Percentiles rank a stretch among this genome's conserved stretches.
phyloP scores from a whole-genome alignment of 345 rosid species.

The Euphorbia lathyris region DNA sequence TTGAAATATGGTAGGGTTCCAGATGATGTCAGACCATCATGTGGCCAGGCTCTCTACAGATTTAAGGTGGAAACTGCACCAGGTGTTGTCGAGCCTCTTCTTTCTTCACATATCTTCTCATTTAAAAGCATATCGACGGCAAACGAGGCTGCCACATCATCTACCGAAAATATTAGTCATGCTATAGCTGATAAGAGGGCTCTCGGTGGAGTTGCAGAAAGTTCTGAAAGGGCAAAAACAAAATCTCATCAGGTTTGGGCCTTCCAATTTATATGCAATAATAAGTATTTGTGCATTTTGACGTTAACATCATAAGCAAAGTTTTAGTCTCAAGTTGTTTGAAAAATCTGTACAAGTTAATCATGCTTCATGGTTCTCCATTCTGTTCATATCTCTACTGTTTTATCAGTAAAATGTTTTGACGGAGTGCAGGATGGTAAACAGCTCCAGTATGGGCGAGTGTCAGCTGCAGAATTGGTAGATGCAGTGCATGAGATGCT shows the following conservation, averaged over 20 bases:
- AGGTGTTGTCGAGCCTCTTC: slow-evolving; percentile 55
- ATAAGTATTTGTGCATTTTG: background rate
- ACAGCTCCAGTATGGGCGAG: slow-evolving; percentile 64
- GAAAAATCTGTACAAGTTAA: background rate
- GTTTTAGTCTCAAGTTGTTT: background rate
- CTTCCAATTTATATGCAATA: slow-evolving; percentile 8
- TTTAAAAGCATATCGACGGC: slow-evolving; percentile 63
- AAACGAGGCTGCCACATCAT: slow-evolving; percentile 41
- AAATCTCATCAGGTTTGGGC: slow-evolving; percentile 61
- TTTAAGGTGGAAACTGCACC: slow-evolving; percentile 75
- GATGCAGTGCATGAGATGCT: slow-evolving; percentile 93
- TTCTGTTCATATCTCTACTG: background rate
- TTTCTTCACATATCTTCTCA: slow-evolving; percentile 93
- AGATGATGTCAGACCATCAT: slow-evolving; percentile 85
- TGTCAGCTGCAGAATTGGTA: slow-evolving; percentile 79
- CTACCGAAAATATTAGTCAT: slow-evolving; percentile 29
- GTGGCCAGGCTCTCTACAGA: slow-evolving; percentile 87
- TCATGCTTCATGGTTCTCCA: background rate
- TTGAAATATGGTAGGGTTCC: slow-evolving; percentile 90
- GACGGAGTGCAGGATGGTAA: slow-evolving; percentile 40
- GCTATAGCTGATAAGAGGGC: slow-evolving; percentile 27
- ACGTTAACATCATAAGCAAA: background rate
- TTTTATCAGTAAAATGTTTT: background rate
- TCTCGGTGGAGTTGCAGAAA: slow-evolving; percentile 35
- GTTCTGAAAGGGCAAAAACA: slow-evolving; percentile 44